Evolutionary conservation across 2,329 filamentous ascomycete genomes (phyloP).

Genomic region (Dissoconium aciculare): DNA sequence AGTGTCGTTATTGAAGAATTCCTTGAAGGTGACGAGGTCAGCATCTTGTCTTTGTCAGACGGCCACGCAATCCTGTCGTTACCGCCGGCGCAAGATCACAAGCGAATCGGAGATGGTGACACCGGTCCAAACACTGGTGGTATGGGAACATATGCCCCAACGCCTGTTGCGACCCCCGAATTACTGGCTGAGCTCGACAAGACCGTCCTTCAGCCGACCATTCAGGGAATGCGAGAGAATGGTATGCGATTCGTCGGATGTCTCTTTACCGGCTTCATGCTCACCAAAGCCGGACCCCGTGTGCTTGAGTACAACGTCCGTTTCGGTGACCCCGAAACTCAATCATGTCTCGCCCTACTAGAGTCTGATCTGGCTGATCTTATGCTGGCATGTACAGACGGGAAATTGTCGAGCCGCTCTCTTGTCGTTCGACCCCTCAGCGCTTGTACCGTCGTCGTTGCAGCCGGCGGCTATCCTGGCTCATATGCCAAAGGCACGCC

Average conservation of each 20-base stretch:
- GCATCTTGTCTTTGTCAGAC: conserved; percentile 81
- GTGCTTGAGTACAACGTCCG: conserved; percentile 87
- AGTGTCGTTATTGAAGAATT: conserved; percentile 95
- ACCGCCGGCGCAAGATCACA: conserved; percentile 91
- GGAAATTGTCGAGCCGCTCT: conserved; percentile 45
- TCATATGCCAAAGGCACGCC: conserved; percentile 65
- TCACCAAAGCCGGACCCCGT: conserved; percentile 65
- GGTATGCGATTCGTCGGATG: conserved; percentile 54
- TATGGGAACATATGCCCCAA: conserved; percentile 93
- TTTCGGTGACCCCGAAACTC: conserved; percentile 83
- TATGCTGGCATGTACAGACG: conserved; percentile 70
- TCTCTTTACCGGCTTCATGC: conserved; percentile 85
- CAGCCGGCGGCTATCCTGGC: conserved; percentile 80
- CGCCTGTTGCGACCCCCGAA: conserved; percentile 34
- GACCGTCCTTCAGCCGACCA: conserved; percentile 75
- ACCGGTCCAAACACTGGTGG: conserved; percentile 87
- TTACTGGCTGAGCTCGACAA: conserved; percentile 65
- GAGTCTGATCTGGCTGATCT: conserved; percentile 77
- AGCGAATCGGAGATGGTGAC: conserved; percentile 83
- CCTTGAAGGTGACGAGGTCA: conserved; percentile 79
- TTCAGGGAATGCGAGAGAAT: conserved; percentile 76
- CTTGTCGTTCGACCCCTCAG: conserved; percentile 36
- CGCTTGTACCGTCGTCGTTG: conserved; percentile 85
- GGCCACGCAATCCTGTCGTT: conserved; percentile 70
- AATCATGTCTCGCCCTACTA: conserved; percentile 69